Conservation (phyloP, 441 rosid genomes). For the Erodium moschatum region DNA sequence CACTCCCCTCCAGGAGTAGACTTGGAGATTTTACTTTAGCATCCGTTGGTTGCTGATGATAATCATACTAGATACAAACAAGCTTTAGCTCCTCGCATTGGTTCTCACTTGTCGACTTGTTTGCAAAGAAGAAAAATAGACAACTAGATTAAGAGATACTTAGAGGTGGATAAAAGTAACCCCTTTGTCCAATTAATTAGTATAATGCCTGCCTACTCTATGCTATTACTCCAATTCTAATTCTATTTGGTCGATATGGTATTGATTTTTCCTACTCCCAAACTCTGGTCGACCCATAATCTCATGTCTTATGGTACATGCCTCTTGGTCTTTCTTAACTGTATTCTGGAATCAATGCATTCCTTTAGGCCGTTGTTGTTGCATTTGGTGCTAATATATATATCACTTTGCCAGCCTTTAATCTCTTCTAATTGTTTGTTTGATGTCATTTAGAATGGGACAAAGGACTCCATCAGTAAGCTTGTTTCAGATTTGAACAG, state of each 20-base stretch:
- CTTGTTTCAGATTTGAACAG: conserved; percentile 75
- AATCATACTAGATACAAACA: background rate
- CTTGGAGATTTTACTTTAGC: too few relatives aligned
- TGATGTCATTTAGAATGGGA: conserved; percentile 56
- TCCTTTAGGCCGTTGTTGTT: background rate
- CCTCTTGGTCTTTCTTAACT: background rate
- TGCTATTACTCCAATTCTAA: too few relatives aligned
- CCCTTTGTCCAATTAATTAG: too few relatives aligned
- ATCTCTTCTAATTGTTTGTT: conserved; percentile 10
- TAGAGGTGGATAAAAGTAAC: background rate
- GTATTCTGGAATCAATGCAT: background rate
- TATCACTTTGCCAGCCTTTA: conserved; percentile 12
- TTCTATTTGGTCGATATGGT: too few relatives aligned
- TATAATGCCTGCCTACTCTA: too few relatives aligned
- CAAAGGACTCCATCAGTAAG: conserved; percentile 77
- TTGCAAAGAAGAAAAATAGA: background rate
- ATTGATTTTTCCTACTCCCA: too few relatives aligned
- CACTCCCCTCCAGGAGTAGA: too few relatives aligned
- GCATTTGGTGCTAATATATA: background rate
- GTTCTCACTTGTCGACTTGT: background rate
- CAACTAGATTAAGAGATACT: background rate
- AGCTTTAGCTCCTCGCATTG: background rate
- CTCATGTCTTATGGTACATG: background rate
- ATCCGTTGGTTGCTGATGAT: too few relatives aligned
- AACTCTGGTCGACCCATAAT: too few relatives aligned